Conservation (phyloP, 306 rosid species). For the Purshia tridentata region DNA sequence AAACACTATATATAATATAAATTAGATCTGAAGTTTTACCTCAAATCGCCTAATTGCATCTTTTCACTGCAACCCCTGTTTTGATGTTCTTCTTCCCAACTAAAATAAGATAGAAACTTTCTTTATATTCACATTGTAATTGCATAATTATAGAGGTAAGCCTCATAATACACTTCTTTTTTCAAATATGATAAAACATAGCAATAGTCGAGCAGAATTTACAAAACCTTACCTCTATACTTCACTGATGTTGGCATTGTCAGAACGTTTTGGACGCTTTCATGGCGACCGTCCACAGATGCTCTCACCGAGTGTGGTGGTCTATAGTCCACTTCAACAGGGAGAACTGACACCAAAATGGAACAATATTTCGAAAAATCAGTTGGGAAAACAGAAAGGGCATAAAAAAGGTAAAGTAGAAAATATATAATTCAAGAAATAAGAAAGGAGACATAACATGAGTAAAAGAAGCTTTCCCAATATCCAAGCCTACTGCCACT, state of each 20-base stretch:
- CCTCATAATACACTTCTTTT: not conserved
- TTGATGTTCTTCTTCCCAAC: not conserved
- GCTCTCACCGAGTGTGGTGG: slow-evolving; percentile 26
- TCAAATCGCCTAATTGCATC: not conserved
- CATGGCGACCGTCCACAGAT: slow-evolving; percentile 24
- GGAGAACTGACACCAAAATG: slow-evolving; percentile 35
- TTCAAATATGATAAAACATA: not conserved
- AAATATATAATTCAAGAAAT: not conserved
- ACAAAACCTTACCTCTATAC: slow-evolving; percentile 3
- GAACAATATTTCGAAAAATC: not conserved
- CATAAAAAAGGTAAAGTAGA: too few relatives aligned
- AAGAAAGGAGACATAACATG: slow-evolving; percentile 3
- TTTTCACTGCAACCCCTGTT: too few relatives aligned
- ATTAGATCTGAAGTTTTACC: not conserved
- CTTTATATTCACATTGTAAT: not conserved
- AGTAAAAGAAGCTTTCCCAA: slow-evolving; percentile 45
- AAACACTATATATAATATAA: too few relatives aligned
- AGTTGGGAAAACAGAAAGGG: not conserved
- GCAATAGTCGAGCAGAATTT: not conserved
- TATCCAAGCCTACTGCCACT: slow-evolving; percentile 49
- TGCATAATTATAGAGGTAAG: not conserved
- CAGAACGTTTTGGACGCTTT: slow-evolving; percentile 12
- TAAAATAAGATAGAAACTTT: not conserved
- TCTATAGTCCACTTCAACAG: slow-evolving; percentile 27
- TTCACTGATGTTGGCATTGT: not conserved